These are phyloP conservation scores for Diaporthe vaccinii DNA, from an alignment of 2,329 filamentous ascomycete species.

Conservation along the genomic window DNA sequence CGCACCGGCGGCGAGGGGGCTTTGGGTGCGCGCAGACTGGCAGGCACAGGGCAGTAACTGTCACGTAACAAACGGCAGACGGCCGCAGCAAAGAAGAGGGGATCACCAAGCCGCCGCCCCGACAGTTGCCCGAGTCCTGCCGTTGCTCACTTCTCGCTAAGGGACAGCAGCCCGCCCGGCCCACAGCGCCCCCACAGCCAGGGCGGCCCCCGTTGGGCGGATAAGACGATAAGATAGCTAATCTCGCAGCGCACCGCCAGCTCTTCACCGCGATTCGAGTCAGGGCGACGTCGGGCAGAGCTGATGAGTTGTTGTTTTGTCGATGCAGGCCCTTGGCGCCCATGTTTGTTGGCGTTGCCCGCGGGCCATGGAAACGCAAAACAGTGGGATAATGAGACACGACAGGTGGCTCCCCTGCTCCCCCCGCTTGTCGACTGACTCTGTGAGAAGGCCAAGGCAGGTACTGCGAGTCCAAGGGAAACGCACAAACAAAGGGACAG, in stretches of 20 bases:
- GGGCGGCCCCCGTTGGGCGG: conserved; percentile 16
- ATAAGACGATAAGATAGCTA: conserved; percentile 30
- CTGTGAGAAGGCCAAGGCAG: not conserved
- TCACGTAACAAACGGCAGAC: conserved; percentile 33
- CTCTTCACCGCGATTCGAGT: conserved; percentile 31
- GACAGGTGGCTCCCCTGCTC: not conserved
- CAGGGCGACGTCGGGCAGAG: conserved; percentile 16
- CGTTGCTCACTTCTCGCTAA: conserved; percentile 3
- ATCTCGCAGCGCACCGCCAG: conserved; percentile 11
- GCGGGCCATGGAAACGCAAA: not conserved
- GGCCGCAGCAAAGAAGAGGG: conserved; percentile 31
- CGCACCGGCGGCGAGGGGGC: not conserved
- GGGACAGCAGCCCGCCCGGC: conserved; percentile 8
- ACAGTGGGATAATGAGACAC: conserved; percentile 23
- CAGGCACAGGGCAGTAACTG: not conserved
- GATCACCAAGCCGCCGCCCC: conserved; percentile 30
- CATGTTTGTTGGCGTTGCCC: conserved; percentile 3
- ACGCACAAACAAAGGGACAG: not conserved
- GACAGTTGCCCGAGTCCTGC: conserved; percentile 10
- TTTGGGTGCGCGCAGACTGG: not conserved
- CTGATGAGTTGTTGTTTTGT: conserved; percentile 24
- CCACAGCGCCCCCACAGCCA: conserved; percentile 25
- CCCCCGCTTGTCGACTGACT: not conserved
- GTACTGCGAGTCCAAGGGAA: not conserved
- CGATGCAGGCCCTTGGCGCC: not conserved